These are phyloP conservation scores for Trichoderma gracile DNA, from an alignment of 2,329 filamentous ascomycete genomes.

Conservation along the genomic window DNA sequence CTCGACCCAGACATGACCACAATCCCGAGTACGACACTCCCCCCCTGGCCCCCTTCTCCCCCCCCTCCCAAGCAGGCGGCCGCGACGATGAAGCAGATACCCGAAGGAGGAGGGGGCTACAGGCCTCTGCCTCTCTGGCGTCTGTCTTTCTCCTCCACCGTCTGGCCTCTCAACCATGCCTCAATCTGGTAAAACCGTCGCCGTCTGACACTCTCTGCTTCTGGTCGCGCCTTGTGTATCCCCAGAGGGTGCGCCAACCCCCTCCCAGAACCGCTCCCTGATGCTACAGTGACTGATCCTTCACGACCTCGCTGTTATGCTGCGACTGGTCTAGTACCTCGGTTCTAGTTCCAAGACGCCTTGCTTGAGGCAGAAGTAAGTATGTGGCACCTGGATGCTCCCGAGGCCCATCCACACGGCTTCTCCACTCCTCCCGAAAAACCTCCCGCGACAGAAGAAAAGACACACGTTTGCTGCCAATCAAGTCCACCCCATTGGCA, in stretches of 20 bases:
- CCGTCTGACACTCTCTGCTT: constrained; percentile 13
- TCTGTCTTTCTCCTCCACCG: constrained; percentile 12
- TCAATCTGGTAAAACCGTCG: constrained; percentile 25
- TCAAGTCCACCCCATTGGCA: background rate
- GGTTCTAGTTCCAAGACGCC: background rate
- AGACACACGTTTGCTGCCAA: background rate
- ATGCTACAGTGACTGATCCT: background rate
- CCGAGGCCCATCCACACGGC: constrained; percentile 19
- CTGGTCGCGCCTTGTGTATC: constrained; percentile 14
- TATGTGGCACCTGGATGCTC: constrained; percentile 20
- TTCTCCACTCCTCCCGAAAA: constrained; percentile 22
- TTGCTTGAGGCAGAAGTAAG: background rate
- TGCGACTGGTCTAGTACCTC: background rate
- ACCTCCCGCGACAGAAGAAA: constrained; percentile 5
- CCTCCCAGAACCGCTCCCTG: background rate
- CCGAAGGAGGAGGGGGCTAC: constrained; percentile 13
- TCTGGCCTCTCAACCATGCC: constrained; percentile 26
- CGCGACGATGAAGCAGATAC: constrained; percentile 27
- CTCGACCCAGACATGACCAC: background rate
- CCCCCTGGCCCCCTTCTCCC: background rate
- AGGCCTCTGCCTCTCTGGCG: constrained; percentile 2
- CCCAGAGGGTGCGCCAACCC: background rate
- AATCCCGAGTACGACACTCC: constrained; percentile 15
- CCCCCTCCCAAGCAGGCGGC: constrained; percentile 3
- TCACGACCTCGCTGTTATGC: background rate